Base-by-base conservation (phyloP, 78 protist genomes). In the Speleostelium caveatum region DNA sequence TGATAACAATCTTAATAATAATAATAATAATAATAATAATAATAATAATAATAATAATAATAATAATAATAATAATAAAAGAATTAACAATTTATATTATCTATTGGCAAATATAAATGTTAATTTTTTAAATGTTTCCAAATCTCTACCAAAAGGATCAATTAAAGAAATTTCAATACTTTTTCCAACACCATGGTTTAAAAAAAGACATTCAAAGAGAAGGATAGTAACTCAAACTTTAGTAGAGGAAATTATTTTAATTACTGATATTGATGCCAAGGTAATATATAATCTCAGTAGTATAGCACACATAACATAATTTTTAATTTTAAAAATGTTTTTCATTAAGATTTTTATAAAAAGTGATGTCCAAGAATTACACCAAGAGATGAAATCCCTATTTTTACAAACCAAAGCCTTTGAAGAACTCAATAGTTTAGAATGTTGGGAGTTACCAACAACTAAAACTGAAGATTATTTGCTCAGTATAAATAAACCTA, bases 121-220 rank as follows among this genome's bases (percentile, higher is more conserved):
- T 22, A 51, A 73, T n/a, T 59, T 56, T 55, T 73, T 35, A 17
- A 51, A 73, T 59, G 19, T 71, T 6, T 56, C 76, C 12, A 41
- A 71, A 56, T 73, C 79, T 24, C 79, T 73, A 21, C 79, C 79
- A 1, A 2, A 61, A n/a, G n/a, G n/a, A 36, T 55, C 79, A 2
- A 51, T 73, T 65, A 32, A 73, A 30, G 28, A 56, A 22, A 26
- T 73, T 19, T 45, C 61, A n/a, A 49, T 73, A 4, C 62, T 73
- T 38, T 73, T 73, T 42, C 79, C 79, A 5, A 65, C 51, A 33
- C 79, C 79, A 56, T 73, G 79, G 79, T 19, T 22, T 17, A 73
- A 73, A 36, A 14, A 30, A 1, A 73, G 42, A 55, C 66, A 73
- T 30, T n/a, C 17, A 3, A 73, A 73, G 36, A 24, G 79, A 30